Percentiles rank a stretch among this genome's conserved stretches.
Conservation (phyloP, 2,329 filamentous ascomycete species). For the Fusarium coicis region DNA sequence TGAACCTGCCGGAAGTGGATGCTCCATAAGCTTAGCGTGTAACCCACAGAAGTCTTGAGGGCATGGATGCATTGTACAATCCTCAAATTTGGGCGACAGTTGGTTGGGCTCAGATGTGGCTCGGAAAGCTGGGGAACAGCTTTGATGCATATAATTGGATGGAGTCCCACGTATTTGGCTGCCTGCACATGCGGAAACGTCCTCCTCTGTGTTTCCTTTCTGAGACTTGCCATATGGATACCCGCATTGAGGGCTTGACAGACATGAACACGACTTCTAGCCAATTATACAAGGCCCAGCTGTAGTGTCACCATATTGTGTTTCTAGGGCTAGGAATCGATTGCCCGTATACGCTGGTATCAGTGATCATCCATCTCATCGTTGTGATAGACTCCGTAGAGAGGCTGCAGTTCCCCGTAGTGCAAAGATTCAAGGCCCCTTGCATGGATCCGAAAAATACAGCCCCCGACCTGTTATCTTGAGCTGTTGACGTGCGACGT, state of each 20-base stretch:
- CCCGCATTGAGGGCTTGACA: background rate
- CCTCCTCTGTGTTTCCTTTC: background rate
- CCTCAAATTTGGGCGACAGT: background rate
- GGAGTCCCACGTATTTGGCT: background rate
- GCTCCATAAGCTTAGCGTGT: background rate
- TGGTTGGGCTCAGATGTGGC: background rate
- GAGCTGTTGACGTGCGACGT: background rate
- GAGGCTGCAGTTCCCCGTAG: too few species aligned
- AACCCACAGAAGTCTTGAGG: background rate
- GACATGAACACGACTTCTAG: too few species aligned
- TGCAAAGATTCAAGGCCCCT: background rate
- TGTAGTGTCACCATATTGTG: background rate
- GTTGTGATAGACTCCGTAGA: too few species aligned
- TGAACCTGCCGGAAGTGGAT: background rate
- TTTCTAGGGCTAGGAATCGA: background rate
- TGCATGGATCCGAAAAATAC: background rate
- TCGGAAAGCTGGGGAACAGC: background rate
- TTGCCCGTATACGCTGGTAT: background rate
- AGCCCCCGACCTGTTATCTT: background rate
- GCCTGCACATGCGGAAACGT: background rate
- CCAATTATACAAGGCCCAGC: background rate
- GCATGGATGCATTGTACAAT: background rate
- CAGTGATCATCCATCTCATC: background rate
- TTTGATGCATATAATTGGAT: background rate
- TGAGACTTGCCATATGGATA: background rate